Evolutionary conservation across 768 basidiomycete species (phyloP), one percentile per base, ranked within the genome.

Genomic region (Hericium coralloides): DNA sequence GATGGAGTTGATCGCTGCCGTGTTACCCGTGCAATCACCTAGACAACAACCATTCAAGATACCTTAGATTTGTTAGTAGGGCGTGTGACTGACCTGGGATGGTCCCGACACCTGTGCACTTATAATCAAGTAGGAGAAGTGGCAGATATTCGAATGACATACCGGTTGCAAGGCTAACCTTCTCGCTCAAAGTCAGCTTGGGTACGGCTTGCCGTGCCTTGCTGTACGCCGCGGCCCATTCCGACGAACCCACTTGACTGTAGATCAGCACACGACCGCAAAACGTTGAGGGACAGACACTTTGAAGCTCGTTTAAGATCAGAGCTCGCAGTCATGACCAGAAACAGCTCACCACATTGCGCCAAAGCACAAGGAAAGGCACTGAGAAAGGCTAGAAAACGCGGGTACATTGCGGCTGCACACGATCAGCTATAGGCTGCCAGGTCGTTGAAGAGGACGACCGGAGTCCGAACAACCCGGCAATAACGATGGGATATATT

Each of bases 141-240:
- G 43, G n/a, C n/a, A n/a, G 22, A 17, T 8, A 38, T 53, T 54
- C 55, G 14, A 41, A 43, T 9, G 14, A 10, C 39, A 38, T 53
- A 52, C 67, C 67, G 1, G 67, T 68, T 17, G 60, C 65, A 7
- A 67, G 52, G 47, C 59, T 61, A 6, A 65, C 67, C 41, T 68
- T 68, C n/a, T 68, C 65, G 7, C 55, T 43, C 26, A 68, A 41
- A 14, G 58, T 48, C 22, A 64, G 48, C 26, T 64, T 58, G 9
- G 55, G 26, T 5, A 64, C 55, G 20, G 60, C 53, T 26, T 47
- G 23, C 25, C 45, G 26, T 7, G 63, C 60, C 63, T 61, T 83
- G 6, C 68, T 64, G 53, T 80, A 80, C 20, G 82, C 82, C 10
- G 77, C 72, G 10, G 70, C 63, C 82, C 82, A 83, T 64, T 79